phyloP scores from a whole-genome alignment of 208 protist genomes.

The Tritrichomonas foetus region DNA sequence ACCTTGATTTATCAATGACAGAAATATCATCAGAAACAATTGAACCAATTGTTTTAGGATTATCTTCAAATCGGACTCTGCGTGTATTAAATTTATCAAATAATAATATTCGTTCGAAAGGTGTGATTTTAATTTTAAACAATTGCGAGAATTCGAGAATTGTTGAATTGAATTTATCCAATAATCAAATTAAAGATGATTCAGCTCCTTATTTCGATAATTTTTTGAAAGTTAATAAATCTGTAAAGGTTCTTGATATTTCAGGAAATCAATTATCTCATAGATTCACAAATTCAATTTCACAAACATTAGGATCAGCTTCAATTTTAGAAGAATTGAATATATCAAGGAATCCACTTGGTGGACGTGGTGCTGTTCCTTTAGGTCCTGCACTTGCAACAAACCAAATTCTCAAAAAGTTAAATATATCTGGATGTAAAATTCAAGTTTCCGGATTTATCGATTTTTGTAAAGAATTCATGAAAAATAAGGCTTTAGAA shows the following conservation, averaged over 20 bases:
- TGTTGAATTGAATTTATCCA: neutral
- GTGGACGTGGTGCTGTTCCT: neutral
- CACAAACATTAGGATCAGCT: neutral
- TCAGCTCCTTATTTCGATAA: neutral
- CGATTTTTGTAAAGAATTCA: neutral
- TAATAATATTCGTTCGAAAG: neutral
- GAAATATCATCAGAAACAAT: neutral
- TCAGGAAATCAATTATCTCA: neutral
- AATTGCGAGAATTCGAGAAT: neutral
- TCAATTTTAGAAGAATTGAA: neutral
- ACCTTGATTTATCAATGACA: neutral
- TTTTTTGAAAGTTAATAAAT: neutral
- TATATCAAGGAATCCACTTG: neutral
- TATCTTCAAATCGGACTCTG: neutral
- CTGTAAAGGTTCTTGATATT: neutral
- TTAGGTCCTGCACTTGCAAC: neutral
- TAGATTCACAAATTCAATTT: neutral
- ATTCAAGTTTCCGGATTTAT: neutral
- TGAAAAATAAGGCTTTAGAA: neutral
- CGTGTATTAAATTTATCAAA: neutral
- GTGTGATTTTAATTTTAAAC: neutral
- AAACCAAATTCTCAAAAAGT: neutral
- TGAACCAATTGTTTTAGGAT: neutral
- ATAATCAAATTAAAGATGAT: conserved; percentile 33
- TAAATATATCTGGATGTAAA: neutral